Percentiles rank a stretch among this genome's conserved stretches.
phyloP scores from a whole-genome alignment of 495 filamentous ascomycete species.

The Achaetomiella virescens region DNA sequence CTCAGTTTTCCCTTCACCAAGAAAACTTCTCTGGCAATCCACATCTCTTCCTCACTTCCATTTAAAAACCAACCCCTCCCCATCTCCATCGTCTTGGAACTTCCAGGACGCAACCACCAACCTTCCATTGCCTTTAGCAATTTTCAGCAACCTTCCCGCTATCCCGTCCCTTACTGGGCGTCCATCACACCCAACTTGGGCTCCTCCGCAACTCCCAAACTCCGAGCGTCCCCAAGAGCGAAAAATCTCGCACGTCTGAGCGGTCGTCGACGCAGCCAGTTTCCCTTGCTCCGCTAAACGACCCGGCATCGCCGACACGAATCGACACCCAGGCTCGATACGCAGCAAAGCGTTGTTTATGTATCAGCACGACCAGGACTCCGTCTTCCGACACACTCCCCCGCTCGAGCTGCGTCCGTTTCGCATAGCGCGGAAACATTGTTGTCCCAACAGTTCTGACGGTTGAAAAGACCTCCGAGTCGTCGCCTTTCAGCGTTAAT shows the following conservation, averaged over 20 bases:
- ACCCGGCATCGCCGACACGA: slow-evolving; percentile 12
- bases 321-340: slow-evolving; percentile 31
- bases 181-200: not conserved
- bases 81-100: not conserved
- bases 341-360: slow-evolving; percentile 48
- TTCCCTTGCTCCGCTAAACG: slow-evolving; percentile 1
- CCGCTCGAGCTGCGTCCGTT: slow-evolving; percentile 90
- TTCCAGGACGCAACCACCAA: not conserved
- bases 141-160: not conserved
- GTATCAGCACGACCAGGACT: slow-evolving; percentile 51
- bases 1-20: not conserved
- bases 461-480: slow-evolving; percentile 54
- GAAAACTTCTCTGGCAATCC: not conserved
- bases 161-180: not conserved
- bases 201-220: slow-evolving; percentile 6
- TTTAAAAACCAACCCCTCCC: slow-evolving; percentile 1
- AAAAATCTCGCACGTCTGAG: slow-evolving; percentile 17
- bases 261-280: slow-evolving; percentile 5
- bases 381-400: slow-evolving; percentile 66
- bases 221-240: slow-evolving; percentile 7
- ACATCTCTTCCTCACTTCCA: slow-evolving; percentile 1
- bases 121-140: not conserved
- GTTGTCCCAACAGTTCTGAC: slow-evolving; percentile 78
- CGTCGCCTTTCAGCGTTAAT: slow-evolving; percentile 42
- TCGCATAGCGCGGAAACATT: slow-evolving; percentile 83